A percentile compares a stretch with the other conserved stretches of the same genome.
phyloP scores from a whole-genome alignment of 805 yeast genomes.

The Lipomyces yamadae region DNA sequence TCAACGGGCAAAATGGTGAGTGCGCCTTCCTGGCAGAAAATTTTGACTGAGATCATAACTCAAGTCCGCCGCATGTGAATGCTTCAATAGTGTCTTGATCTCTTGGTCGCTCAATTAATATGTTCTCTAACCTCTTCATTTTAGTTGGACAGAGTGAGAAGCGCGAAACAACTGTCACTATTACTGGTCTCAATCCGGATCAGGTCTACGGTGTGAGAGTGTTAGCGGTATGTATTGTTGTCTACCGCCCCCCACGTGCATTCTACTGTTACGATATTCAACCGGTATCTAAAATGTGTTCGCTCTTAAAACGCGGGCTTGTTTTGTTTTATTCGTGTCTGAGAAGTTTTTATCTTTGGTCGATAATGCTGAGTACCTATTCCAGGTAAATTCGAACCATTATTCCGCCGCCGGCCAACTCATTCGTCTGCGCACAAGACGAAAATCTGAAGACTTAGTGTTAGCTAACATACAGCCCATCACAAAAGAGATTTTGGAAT shows the following conservation, averaged over 20 bases:
- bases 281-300: neutral
- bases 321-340: neutral
- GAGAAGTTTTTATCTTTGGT: neutral
- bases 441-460: conserved; percentile 39
- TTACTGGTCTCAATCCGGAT: conserved; percentile 45
- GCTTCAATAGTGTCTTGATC: neutral
- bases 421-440: conserved; percentile 42
- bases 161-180: conserved; percentile 43
- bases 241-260: neutral
- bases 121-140: neutral
- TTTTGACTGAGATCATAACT: neutral
- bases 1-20: conserved; percentile 44
- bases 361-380: neutral
- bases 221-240: conserved; percentile 40
- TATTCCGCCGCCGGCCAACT: conserved; percentile 38
- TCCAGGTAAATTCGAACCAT: conserved; percentile 35
- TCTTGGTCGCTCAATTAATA: neutral
- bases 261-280: neutral
- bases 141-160: conserved; percentile 45
- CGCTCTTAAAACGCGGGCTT: neutral
- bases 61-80: neutral
- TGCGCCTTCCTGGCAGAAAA: neutral
- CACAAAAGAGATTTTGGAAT: conserved; percentile 16
- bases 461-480: conserved; percentile 38
- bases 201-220: conserved; percentile 45